A percentile compares a stretch with the other conserved stretches of the same genome.
Conservation (phyloP, 1,284 basidiomycete genomes). For the Ceratobasidium sp. region DNA sequence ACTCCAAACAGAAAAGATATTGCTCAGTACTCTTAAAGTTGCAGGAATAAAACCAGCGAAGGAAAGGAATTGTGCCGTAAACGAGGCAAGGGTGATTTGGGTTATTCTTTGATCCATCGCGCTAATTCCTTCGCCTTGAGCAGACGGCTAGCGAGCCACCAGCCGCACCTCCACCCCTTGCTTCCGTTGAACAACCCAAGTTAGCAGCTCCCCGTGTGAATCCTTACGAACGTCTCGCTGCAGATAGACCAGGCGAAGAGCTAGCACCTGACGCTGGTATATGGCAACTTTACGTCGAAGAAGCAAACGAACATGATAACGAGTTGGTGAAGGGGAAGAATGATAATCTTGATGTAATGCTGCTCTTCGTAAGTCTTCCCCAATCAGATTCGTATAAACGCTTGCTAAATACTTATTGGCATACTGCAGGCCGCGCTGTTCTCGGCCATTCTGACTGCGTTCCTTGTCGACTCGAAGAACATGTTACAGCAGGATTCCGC, state of each 20-base stretch:
- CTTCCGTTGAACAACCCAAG: too few relatives aligned
- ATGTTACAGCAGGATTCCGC: constrained; percentile 4
- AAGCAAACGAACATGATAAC: constrained; percentile 25
- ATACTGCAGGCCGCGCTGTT: constrained; percentile 42
- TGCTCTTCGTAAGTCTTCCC: constrained; percentile 22
- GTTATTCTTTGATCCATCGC: too few relatives aligned
- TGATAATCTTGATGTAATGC: constrained; percentile 22
- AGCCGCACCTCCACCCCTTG: too few relatives aligned
- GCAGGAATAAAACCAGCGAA: too few relatives aligned
- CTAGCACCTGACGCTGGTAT: constrained; percentile 13
- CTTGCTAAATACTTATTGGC: too few relatives aligned
- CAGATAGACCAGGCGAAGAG: constrained; percentile 28
- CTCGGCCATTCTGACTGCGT: constrained; percentile 34
- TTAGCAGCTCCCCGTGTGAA: not conserved
- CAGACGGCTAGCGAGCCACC: too few relatives aligned
- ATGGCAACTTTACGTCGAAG: constrained; percentile 17
- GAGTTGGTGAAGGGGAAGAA: constrained; percentile 10
- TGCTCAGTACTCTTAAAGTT: too few relatives aligned
- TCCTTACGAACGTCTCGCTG: constrained; percentile 4
- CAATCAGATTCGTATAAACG: too few relatives aligned
- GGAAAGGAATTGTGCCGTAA: too few relatives aligned
- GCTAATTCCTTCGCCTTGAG: too few relatives aligned
- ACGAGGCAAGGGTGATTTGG: too few relatives aligned
- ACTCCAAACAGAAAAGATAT: too few relatives aligned
- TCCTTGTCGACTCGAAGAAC: constrained; percentile 25